Conservation (phyloP, 768 basidiomycete species). For the Zangia roseola region DNA sequence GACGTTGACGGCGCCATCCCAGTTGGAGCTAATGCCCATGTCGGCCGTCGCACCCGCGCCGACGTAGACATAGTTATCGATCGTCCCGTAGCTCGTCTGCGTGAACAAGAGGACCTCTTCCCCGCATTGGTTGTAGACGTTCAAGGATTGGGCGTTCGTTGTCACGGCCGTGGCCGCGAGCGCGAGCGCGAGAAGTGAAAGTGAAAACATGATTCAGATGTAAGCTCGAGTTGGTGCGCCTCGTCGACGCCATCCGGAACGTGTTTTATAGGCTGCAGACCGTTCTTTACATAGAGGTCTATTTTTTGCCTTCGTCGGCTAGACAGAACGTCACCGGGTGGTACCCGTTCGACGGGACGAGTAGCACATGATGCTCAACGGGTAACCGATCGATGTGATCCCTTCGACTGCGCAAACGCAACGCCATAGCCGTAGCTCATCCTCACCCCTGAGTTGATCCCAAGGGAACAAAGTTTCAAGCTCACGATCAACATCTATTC, state of each 20-base stretch:
- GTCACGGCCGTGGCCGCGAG: neutral
- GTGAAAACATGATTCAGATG: constrained; percentile 3
- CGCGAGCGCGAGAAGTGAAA: constrained; percentile 11
- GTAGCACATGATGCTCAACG: neutral
- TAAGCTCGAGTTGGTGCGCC: neutral
- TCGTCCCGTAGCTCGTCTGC: constrained; percentile 19
- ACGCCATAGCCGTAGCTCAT: too few species aligned
- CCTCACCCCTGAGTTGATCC: too few species aligned
- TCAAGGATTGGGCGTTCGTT: constrained; percentile 22
- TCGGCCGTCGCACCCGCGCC: constrained; percentile 8
- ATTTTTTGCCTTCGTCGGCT: neutral
- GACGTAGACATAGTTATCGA: constrained; percentile 21
- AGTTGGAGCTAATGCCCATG: constrained; percentile 19
- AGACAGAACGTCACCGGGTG: neutral
- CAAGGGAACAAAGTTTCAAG: too few species aligned
- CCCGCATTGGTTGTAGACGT: constrained; percentile 20
- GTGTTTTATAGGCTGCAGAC: neutral
- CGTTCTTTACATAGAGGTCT: neutral
- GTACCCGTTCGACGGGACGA: too few species aligned
- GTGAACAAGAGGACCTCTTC: constrained; percentile 25
- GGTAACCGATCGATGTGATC: too few species aligned
- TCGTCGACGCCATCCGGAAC: neutral
- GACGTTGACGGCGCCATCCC: constrained; percentile 22
- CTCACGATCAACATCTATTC: too few species aligned
- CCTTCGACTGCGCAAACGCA: too few species aligned